Evolutionary conservation across 805 yeast species (phyloP), one percentile per base, ranked within the genome.

Genomic region (Zygosaccharomyces lentus): DNA sequence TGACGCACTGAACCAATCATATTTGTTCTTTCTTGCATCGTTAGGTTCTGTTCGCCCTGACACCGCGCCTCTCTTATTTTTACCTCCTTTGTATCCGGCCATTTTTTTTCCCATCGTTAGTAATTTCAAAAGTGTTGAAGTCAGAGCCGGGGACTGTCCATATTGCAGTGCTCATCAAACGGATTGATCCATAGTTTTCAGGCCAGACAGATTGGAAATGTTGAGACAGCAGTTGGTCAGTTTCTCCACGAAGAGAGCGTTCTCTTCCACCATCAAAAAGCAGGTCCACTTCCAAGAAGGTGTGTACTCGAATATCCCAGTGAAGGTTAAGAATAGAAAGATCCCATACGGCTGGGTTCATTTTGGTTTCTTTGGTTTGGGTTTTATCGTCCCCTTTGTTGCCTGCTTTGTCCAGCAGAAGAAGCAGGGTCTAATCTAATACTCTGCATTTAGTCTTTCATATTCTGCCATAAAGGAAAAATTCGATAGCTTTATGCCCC

Each of bases 271-370:
- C 41, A 48, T 47, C 35, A 50, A 43, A 46, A 46, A 46, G 19
- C 56, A 42, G 32, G 75, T 60, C 53, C 85, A 79, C 71, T 81
- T 77, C 65, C 80, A 81, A 60, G 84, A 79, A 63, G 97, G 97
- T 64, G 82, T 83, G 39, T 93, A 93, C 82, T 75, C 84, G 62
- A 91, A 93, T 80, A 65, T 91, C 54, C 99, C 99, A 56, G 93
- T 91, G 81, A 81, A 81, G 77, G 95, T 91, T 53, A 89, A 88
- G 78, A 76, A 82, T 80, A 89, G 96, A 78, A 85, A 81, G 74
- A 77, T 91, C 55, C 98, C 97, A 57, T 89, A 78, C 68, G 87
- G 82, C 56, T 73, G 88, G 43, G 76, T 84, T 56, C 95, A 84
- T 76, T 84, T 86, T 76, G 80, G 89, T 44, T 84, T 81, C 73